Evolutionary conservation across 202 grass and related monocot genomes (phyloP).

Genomic region (Sporobolus alterniflorus): DNA sequence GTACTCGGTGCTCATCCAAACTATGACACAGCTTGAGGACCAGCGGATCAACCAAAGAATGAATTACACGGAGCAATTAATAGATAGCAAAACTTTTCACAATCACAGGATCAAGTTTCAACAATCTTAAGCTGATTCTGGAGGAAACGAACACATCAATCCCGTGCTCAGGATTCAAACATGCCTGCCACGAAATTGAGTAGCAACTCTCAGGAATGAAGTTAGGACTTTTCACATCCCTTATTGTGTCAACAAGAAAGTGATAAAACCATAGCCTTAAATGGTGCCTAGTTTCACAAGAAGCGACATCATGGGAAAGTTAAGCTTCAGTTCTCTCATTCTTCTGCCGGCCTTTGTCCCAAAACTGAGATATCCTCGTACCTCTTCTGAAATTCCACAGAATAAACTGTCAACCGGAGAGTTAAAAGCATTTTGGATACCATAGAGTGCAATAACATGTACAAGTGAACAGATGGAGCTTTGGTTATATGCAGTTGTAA

Average conservation of each 20-base stretch:
- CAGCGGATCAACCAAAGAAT: too few relatives aligned
- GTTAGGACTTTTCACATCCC: conserved; percentile 35
- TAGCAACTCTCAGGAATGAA: not conserved
- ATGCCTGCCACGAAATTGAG: conserved; percentile 7
- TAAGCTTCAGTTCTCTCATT: conserved; percentile 41
- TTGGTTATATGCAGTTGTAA: not conserved
- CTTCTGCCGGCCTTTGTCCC: conserved; percentile 78
- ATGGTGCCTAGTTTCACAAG: conserved; percentile 16
- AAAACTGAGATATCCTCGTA: conserved; percentile 80
- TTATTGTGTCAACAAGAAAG: conserved; percentile 39
- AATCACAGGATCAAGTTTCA: not conserved
- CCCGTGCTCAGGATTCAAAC: not conserved
- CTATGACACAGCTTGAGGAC: too few relatives aligned
- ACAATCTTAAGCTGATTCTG: not conserved
- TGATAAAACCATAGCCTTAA: conserved; percentile 6
- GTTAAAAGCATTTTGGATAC: not conserved
- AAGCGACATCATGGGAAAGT: conserved; percentile 20
- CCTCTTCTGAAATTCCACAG: conserved; percentile 64
- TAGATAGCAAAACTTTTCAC: not conserved
- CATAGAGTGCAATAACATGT: not conserved
- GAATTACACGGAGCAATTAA: too few relatives aligned
- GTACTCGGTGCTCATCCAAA: too few relatives aligned
- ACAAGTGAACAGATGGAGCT: not conserved
- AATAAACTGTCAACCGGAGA: conserved; percentile 3
- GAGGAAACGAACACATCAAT: conserved; percentile 1